Evolutionary conservation across 176 grass and related monocot species (phyloP).

Genomic region (Carex parvula): DNA sequence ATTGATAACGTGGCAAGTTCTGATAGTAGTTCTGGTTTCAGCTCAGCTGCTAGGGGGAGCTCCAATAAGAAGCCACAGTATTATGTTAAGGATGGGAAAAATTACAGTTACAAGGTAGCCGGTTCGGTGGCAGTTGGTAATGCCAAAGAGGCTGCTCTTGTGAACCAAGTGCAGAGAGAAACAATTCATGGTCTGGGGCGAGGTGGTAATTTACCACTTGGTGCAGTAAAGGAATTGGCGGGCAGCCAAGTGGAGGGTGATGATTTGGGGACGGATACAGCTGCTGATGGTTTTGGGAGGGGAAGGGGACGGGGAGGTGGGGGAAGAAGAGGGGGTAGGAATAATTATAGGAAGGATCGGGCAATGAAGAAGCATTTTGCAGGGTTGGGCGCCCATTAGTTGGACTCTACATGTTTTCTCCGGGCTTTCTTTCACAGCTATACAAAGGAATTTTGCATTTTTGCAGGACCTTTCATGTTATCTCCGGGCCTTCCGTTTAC

Average conservation of each 20-base stretch:
- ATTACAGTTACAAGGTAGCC: conserved; percentile 95
- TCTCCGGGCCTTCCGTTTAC: not conserved
- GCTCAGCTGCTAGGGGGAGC: conserved; percentile 49
- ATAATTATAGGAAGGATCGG: conserved; percentile 55
- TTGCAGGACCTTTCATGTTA: not conserved
- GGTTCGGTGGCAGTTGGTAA: conserved; percentile 69
- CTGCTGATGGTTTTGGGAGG: conserved; percentile 31
- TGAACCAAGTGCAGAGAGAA: conserved; percentile 57
- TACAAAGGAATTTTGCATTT: not conserved
- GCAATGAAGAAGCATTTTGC: conserved; percentile 77
- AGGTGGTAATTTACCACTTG: conserved; percentile 78
- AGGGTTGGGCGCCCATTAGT: conserved; percentile 48
- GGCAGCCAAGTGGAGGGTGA: conserved; percentile 31
- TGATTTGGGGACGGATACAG: conserved; percentile 14
- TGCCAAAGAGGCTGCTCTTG: conserved; percentile 62
- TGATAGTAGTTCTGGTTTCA: conserved; percentile 35
- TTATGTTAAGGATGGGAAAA: conserved; percentile 95
- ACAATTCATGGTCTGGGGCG: conserved; percentile 86
- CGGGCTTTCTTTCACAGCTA: not conserved
- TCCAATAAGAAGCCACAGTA: conserved; percentile 83
- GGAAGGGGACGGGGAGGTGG: conserved; percentile 34
- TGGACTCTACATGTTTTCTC: not conserved
- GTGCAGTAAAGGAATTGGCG: conserved; percentile 44
- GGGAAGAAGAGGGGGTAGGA: conserved; percentile 48
- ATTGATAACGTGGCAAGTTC: conserved; percentile 34